phyloP scores from a whole-genome alignment of 352 stramenopile species.

The Pythium pyrilobum region DNA sequence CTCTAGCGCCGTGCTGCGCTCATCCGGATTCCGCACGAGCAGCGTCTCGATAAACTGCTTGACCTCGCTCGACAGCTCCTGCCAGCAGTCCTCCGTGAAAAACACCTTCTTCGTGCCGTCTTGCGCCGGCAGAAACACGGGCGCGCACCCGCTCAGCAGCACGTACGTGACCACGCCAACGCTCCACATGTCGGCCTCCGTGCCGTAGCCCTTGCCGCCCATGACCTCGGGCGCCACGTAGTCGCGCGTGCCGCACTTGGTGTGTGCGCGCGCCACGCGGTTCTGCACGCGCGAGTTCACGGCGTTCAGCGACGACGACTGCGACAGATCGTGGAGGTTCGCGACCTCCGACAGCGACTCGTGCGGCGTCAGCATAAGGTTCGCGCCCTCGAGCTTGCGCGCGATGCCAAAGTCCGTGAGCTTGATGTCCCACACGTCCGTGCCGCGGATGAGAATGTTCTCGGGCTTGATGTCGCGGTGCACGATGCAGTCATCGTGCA shows the following conservation, averaged over 20 bases:
- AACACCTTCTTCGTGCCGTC: conserved; percentile 71
- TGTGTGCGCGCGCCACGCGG: conserved; percentile 67
- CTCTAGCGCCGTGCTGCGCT: conserved; percentile 58
- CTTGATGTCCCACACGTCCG: conserved; percentile 73
- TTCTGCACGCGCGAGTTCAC: conserved; percentile 44
- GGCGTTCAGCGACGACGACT: not conserved
- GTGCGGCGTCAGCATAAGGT: conserved; percentile 60
- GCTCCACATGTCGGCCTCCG: conserved; percentile 92
- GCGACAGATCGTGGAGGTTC: conserved; percentile 38
- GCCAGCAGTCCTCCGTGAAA: conserved; percentile 70
- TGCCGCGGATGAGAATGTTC: conserved; percentile 68
- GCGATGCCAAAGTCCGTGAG: conserved; percentile 83
- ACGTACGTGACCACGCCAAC: conserved; percentile 91
- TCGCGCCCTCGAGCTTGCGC: conserved; percentile 58
- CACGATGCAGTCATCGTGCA: conserved; percentile 80
- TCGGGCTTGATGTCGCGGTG: conserved; percentile 85
- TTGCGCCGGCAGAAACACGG: conserved; percentile 55
- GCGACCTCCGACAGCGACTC: conserved; percentile 64
- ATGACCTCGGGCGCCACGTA: conserved; percentile 84
- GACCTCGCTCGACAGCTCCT: conserved; percentile 41
- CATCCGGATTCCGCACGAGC: conserved; percentile 72
- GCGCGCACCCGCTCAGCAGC: conserved; percentile 75
- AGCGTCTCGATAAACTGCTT: conserved; percentile 72
- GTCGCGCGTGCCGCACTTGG: conserved; percentile 78
- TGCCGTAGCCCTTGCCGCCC: conserved; percentile 90